Evolutionary conservation across 2,329 filamentous ascomycete species (phyloP).

Genomic region (Dactylonectria estremocensis): DNA sequence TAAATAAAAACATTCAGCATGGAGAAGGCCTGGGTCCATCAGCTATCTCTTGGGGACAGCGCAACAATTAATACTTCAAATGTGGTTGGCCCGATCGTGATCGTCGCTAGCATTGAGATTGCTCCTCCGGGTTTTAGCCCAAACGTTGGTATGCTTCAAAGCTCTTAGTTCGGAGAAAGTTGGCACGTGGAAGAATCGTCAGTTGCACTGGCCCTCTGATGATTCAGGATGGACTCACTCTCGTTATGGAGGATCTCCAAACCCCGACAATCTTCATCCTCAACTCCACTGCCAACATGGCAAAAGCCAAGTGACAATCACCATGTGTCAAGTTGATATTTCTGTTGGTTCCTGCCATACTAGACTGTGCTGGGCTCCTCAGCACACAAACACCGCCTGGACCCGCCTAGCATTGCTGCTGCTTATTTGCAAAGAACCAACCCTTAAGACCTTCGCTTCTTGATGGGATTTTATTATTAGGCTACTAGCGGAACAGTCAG

Average conservation of each 20-base stretch:
- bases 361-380: background rate
- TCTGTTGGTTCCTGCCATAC: background rate
- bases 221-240: background rate
- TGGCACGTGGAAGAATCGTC: background rate
- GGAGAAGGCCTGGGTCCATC: background rate
- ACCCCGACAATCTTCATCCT: background rate
- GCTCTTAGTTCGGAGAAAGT: background rate
- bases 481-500: background rate
- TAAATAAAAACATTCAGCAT: background rate
- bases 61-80: background rate
- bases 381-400: background rate
- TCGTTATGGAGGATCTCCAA: background rate
- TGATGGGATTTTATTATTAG: background rate
- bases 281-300: background rate
- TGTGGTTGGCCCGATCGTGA: background rate
- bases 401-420: background rate
- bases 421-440: background rate
- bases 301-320: too few species aligned
- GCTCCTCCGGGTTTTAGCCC: background rate
- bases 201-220: slow-evolving; percentile 16
- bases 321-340: background rate
- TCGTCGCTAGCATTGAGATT: background rate
- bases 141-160: background rate
- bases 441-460: too few species aligned
- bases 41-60: background rate